Base-by-base conservation (phyloP, 1,139 yeast genomes). In the Lizanozyma gosingica region DNA sequence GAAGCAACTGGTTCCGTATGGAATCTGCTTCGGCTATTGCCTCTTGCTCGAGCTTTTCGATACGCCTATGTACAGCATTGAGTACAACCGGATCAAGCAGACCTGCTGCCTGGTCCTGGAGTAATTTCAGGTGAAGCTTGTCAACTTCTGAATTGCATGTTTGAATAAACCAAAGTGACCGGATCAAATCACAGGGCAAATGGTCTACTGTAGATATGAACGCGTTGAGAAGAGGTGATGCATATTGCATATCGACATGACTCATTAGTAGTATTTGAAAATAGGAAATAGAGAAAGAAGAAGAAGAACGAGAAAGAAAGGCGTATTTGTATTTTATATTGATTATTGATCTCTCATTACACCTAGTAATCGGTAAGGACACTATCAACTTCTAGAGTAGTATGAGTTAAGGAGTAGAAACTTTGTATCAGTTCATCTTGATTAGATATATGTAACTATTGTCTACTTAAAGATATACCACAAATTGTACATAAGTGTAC, bases 151-250 rank as follows among this genome's bases (percentile, higher is more conserved):
- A 48, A 42, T 69, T 70, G 39, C 69, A 57, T 16, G 65, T 53
- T 43, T 70, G 76, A 2, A 69, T 55, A n/a, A 69, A 49, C 76
- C 76, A 70, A 14, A 69, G 50, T 2, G 73, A 66, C 37, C 76
- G 63, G 27, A 69, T 59, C 2, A 70, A 55, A 45, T 70, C 76
- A 45, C 73, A 63, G 17, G 76, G 75, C 33, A 70, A 54, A 46
- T 70, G 76, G 46, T 70, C 76, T 4, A 69, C 58, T 2, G 73
- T 67, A 17, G 73, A 62, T 33, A 70, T 64, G 48, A 66, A 70
- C 15, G 73, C 60, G 47, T 64, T 67, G 41, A 57, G 59, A 16
- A 62, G 51, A 6, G 65, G 55, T 18, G 58, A 47, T 6, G 62
- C 54, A 45, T 55, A 53, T 39, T 44, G 55, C n/a, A 56, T 50